phyloP scores from a whole-genome alignment of 345 rosid species.

The Hevea brasiliensis region DNA sequence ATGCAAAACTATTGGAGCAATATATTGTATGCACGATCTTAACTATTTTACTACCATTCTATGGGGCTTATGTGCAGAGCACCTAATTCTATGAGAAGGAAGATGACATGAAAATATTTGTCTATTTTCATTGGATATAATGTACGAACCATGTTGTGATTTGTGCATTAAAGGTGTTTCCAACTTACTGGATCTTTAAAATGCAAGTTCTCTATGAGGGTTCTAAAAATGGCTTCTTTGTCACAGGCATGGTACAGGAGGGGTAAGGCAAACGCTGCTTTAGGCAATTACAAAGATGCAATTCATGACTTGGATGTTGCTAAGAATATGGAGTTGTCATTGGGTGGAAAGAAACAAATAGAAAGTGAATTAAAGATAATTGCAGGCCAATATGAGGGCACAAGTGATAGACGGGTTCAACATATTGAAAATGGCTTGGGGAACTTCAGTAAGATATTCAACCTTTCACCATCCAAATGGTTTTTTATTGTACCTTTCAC shows the following conservation, averaged over 20 bases:
- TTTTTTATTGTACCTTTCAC: background rate
- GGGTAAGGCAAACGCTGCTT: constrained; percentile 67
- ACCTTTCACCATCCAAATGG: background rate
- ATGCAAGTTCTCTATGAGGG: background rate
- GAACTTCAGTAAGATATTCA: constrained; percentile 36
- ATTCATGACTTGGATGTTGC: constrained; percentile 57
- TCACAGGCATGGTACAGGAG: constrained; percentile 82
- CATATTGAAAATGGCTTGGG: constrained; percentile 13
- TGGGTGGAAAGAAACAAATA: constrained; percentile 72
- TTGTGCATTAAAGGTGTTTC: background rate
- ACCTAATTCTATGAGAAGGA: background rate
- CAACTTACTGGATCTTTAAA: background rate
- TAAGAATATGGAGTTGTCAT: constrained; percentile 48
- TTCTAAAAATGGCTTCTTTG: constrained; percentile 6
- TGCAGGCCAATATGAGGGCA: constrained; percentile 21
- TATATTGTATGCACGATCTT: background rate
- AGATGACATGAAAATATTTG: background rate
- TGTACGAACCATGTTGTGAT: background rate
- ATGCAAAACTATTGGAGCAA: background rate
- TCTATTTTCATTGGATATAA: background rate
- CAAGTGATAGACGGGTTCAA: constrained; percentile 18
- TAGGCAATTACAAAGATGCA: constrained; percentile 56
- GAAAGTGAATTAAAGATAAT: constrained; percentile 53
- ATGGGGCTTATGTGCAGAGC: background rate
- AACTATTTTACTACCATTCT: background rate